A percentile compares a stretch with the other conserved stretches of the same genome.
Conservation (phyloP, 2,329 filamentous ascomycete genomes). For the Fusarium sp. region DNA sequence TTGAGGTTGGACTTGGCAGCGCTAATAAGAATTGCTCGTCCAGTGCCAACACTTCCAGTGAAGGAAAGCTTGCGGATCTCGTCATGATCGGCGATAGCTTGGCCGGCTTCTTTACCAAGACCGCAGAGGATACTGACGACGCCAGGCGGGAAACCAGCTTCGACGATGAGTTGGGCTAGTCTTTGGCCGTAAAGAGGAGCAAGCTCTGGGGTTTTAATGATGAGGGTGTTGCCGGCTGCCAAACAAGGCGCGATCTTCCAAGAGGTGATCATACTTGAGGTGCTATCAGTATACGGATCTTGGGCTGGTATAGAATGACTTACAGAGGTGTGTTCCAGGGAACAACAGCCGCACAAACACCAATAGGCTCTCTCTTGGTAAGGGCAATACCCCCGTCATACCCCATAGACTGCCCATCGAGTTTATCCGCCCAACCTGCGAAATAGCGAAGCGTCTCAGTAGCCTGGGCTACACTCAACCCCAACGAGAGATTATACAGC, state of each 20-base stretch:
- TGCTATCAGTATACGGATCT: background rate
- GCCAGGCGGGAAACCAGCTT: slow-evolving; percentile 80
- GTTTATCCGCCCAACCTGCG: slow-evolving; percentile 87
- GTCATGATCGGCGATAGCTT: slow-evolving; percentile 73
- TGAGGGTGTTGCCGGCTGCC: slow-evolving; percentile 71
- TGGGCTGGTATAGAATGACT: background rate
- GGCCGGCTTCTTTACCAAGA: slow-evolving; percentile 73
- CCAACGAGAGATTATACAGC: slow-evolving; percentile 68
- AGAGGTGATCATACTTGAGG: slow-evolving; percentile 31
- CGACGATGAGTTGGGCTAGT: slow-evolving; percentile 72
- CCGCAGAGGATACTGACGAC: slow-evolving; percentile 81
- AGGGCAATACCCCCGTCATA: slow-evolving; percentile 76
- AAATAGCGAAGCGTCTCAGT: slow-evolving; percentile 67
- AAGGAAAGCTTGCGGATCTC: slow-evolving; percentile 80
- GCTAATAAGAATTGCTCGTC: slow-evolving; percentile 77
- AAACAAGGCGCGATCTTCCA: slow-evolving; percentile 75
- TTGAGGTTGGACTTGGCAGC: slow-evolving; percentile 79
- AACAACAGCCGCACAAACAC: slow-evolving; percentile 77
- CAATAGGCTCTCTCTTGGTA: slow-evolving; percentile 81
- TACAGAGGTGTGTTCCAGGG: slow-evolving; percentile 78
- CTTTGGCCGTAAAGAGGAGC: slow-evolving; percentile 72
- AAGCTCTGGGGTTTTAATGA: slow-evolving; percentile 73
- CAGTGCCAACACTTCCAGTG: slow-evolving; percentile 77
- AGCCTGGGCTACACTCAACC: slow-evolving; percentile 54
- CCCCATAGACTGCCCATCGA: slow-evolving; percentile 83